Conservation (phyloP, 2,329 filamentous ascomycete genomes). For the Xylogone sp. region DNA sequence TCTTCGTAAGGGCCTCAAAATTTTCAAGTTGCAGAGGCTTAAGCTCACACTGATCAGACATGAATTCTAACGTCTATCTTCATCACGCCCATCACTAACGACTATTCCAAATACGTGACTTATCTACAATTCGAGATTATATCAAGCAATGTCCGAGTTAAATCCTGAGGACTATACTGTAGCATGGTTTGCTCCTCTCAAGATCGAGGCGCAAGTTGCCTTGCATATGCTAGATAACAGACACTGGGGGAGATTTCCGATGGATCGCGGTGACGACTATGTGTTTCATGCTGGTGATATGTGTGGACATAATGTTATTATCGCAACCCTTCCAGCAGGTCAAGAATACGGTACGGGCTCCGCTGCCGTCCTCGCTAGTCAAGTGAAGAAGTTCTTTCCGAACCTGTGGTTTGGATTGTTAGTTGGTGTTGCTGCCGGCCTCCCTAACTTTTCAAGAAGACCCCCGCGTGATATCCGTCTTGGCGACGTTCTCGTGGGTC, state of each 20-base stretch:
- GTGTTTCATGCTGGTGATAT: conserved; percentile 33
- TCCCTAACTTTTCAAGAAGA: conserved; percentile 22
- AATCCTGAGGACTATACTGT: conserved; percentile 24
- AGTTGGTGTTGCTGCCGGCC: conserved; percentile 33
- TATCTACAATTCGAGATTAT: neutral
- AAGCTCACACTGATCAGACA: too few species aligned
- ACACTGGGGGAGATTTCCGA: conserved; percentile 29
- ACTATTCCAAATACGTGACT: neutral
- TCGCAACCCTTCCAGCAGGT: conserved; percentile 31
- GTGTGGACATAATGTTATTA: conserved; percentile 31
- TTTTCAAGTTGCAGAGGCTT: too few species aligned
- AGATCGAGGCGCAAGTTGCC: conserved; percentile 34
- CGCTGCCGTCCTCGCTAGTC: conserved; percentile 29
- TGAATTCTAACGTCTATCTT: neutral
- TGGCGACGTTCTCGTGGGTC: conserved; percentile 33
- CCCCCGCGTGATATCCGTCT: conserved; percentile 33
- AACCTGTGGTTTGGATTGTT: conserved; percentile 35
- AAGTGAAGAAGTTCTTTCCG: conserved; percentile 31
- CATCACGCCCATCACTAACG: too few species aligned
- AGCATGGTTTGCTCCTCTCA: conserved; percentile 34
- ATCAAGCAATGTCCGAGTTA: neutral
- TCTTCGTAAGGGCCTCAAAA: too few species aligned
- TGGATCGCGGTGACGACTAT: conserved; percentile 31
- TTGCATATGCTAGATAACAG: conserved; percentile 29
- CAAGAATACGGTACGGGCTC: conserved; percentile 32